phyloP scores from a whole-genome alignment of 1,284 basidiomycete species.

The Ustilago esculenta region DNA sequence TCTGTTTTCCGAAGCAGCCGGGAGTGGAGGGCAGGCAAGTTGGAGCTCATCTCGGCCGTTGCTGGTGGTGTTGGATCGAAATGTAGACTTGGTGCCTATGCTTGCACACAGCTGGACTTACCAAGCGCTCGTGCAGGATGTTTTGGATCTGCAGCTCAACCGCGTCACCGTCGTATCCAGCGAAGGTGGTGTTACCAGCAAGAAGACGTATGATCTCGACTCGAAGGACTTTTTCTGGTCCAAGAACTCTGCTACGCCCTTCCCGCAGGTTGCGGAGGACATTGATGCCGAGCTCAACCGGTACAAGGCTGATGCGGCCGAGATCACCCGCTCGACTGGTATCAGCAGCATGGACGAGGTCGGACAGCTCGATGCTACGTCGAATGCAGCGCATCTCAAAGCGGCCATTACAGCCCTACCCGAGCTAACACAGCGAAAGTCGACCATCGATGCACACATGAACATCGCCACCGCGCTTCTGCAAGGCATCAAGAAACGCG shows the following conservation, averaged over 20 bases:
- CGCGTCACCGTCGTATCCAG: constrained; percentile 78
- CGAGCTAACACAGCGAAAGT: constrained; percentile 93
- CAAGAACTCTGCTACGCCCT: constrained; percentile 93
- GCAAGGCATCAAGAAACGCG: constrained; percentile 94
- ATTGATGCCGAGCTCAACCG: constrained; percentile 89
- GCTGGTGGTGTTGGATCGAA: constrained; percentile 90
- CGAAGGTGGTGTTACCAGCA: constrained; percentile 39
- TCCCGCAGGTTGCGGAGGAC: constrained; percentile 98
- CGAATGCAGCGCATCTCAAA: constrained; percentile 94
- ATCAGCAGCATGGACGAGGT: constrained; percentile 96
- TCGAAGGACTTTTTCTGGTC: constrained; percentile 99
- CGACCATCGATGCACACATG: constrained; percentile 97
- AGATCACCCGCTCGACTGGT: constrained; percentile 94
- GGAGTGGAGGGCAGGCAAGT: constrained; percentile 13
- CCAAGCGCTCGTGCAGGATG: constrained; percentile 96
- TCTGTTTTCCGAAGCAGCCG: constrained; percentile 63
- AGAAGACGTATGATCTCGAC: constrained; percentile 83
- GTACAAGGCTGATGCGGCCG: constrained; percentile 96
- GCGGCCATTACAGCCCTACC: constrained; percentile 98
- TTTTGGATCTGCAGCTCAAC: constrained; percentile 95
- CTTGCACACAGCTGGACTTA: constrained; percentile 99
- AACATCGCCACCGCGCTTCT: constrained; percentile 96
- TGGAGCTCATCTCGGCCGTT: constrained; percentile 68
- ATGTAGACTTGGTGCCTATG: constrained; percentile 93
- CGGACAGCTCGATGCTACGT: constrained; percentile 74